Base-by-base conservation (phyloP, 2,329 filamentous ascomycete species). In the Hypoxylon sp. region DNA sequence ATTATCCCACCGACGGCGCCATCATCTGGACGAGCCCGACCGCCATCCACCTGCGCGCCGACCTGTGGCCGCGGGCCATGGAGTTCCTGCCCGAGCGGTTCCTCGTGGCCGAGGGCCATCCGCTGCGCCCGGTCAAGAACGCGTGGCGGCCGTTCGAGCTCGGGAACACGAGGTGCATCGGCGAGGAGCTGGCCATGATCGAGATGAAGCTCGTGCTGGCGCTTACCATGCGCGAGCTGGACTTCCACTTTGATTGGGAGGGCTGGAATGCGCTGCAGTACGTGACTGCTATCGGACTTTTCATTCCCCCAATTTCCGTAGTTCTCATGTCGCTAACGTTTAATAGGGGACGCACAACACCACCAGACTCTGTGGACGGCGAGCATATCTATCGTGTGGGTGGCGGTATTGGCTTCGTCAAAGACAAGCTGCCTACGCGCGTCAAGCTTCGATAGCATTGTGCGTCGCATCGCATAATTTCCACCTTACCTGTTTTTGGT, bases 1-100 rank as follows among this genome's bases (percentile, higher is more conserved):
- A 18, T 1, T 71, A 60, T 38, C 70, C 71, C 1, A 62, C 64
- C 7, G 64, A 66, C 0, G 68, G 63, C 15, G 70, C 64, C 48
- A 58, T 62, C 3, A 23, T 69, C 5, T 70, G 67, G 67, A 18
- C 63, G 10, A 63, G 60, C 13, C 35, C 62, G 0, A 63, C 63
- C 3, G 59, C 60, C 2, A 61, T 65, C 37, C 65, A 68, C 24
- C 62, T 50, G 9, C 48, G 66, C 31, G 66, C 70, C 1, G 40
- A 57, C 6, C 63, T 70, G 20, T 75, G 71, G 69, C 59, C 61
- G 10, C 38, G 68, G 0, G 60, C 67, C 1, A 50, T 73, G 33
- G 67, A 72, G 27, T 78, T 78, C 52, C 54, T 76, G 38, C 70
- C 75, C 20, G 65, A 77, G 48, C 53, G 74, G 17, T 71, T 70